Evolutionary conservation across 441 rosid species (phyloP).

Genomic region (Metrosideros polymorpha): DNA sequence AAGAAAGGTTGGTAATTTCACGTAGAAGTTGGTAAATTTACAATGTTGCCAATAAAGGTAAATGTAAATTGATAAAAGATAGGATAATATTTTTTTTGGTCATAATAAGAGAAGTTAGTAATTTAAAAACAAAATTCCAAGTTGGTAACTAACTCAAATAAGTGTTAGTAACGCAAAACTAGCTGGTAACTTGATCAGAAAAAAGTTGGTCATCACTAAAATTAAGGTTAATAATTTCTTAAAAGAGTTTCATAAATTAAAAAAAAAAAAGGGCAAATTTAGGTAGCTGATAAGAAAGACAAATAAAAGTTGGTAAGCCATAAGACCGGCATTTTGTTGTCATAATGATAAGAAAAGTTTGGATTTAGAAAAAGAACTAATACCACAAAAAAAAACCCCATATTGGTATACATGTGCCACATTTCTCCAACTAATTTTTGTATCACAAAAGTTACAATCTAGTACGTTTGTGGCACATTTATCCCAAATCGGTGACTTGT

Average conservation of each 20-base stretch:
- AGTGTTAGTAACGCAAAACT: neutral
- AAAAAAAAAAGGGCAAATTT: neutral
- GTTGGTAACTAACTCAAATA: neutral
- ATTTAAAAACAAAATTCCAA: neutral
- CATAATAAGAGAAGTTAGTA: neutral
- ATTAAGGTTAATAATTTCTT: neutral
- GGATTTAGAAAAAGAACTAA: neutral
- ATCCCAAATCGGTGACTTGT: neutral
- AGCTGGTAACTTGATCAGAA: neutral
- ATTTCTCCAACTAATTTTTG: neutral
- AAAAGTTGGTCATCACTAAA: neutral
- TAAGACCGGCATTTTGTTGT: neutral
- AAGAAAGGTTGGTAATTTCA: neutral
- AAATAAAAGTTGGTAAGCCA: neutral
- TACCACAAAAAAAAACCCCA: neutral
- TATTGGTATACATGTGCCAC: fast-evolving
- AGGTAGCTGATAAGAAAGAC: too few relatives aligned
- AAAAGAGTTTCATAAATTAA: neutral
- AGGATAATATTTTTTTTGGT: neutral
- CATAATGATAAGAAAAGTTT: neutral
- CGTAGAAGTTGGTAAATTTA: neutral
- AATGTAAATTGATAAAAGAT: neutral
- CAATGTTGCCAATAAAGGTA: neutral
- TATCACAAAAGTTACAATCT: neutral
- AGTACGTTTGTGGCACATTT: neutral